Percentiles rank a stretch among this genome's conserved stretches.
Evolutionary conservation across 495 filamentous ascomycete species (phyloP).

Genomic region (Daldinia bambusicola): DNA sequence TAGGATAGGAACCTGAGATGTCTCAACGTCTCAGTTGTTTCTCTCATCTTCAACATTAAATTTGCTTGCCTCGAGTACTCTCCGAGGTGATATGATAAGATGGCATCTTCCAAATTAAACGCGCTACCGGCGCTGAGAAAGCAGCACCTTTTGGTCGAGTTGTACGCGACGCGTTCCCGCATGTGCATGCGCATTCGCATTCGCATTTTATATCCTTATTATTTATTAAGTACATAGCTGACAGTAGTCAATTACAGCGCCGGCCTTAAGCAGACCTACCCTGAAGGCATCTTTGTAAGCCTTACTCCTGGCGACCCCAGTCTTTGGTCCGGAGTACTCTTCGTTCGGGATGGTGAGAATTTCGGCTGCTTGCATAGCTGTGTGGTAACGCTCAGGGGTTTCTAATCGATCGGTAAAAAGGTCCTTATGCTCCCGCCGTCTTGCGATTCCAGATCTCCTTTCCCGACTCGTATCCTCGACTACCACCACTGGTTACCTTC

Average conservation of each 20-base stretch:
- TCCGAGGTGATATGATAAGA: constrained; percentile 18
- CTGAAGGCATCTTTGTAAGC: constrained; percentile 85
- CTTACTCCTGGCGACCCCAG: constrained; percentile 82
- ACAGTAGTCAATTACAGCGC: constrained; percentile 63
- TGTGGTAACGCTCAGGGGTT: constrained; percentile 6
- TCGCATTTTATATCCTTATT: no score
- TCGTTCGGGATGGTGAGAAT: constrained; percentile 81
- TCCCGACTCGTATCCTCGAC: constrained; percentile 78
- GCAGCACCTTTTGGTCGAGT: constrained; percentile 80
- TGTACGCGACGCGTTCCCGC: constrained; percentile 58
- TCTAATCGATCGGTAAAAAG: constrained; percentile 54
- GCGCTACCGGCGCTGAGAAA: constrained; percentile 51
- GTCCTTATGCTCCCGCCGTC: constrained; percentile 87
- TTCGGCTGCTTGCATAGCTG: constrained; percentile 29
- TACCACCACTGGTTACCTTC: constrained; percentile 87
- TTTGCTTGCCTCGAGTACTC: constrained; percentile 9
- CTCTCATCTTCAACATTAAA: constrained; percentile 12
- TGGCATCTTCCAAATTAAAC: constrained; percentile 40
- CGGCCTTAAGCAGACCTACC: constrained; percentile 81
- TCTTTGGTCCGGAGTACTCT: constrained; percentile 89
- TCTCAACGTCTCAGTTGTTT: constrained; percentile 23
- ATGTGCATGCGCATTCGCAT: no score
- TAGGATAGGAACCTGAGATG: constrained; percentile 12
- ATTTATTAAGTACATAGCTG: constrained; percentile 9
- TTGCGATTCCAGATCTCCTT: constrained; percentile 92